Evolutionary conservation across 805 yeast genomes (phyloP), one percentile per base, ranked within the genome.

Genomic region (Kodamaea sagamina): DNA sequence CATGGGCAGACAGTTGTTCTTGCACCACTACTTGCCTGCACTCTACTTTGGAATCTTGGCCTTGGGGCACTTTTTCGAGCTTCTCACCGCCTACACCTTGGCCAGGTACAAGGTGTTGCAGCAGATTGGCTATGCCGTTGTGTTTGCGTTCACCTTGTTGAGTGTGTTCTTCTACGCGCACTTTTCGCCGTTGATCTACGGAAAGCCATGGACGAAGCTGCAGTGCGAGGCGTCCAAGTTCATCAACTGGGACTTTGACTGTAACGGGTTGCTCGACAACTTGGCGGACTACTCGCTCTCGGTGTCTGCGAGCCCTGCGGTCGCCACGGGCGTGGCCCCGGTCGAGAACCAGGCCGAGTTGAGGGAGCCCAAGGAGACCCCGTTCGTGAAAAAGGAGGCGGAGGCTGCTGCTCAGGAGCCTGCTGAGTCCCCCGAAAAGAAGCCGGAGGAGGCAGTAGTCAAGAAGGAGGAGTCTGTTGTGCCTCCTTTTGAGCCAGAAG

Each of bases 21-120:
- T 90, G 61, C 98, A 90, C 65, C 98, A 90, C 65, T 92, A 92
- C 64, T 68, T 93, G 52, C 97, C 97, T 44, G 88, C 98, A 1
- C 77, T 88, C 41, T 93, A 89, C 69, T 93, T 93, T 65, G 93
- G 89, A 36, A 72, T 87, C 42, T 72, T 88, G 50, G 87, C 84
- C 2, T 68, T 88, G 40, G 86, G 86, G n/a, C 90, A 85, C 48
- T 68, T 75, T 42, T 65, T 82, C 37, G 86, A 83, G 50, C 63
- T 80, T 42, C 50, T 77, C 25, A 74, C 60, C 34, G 50, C 61
- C 18, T 77, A 73, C 53, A 55, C 72, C 25, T 63, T 71, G 47
- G 53, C 55, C 48, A 68, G 48, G 54, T 67, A 44, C 41, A 66
- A 47, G 65, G 67, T 48, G 58, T 75, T 68, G 50, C 77, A 71